Evolutionary conservation across 139 green algal species (phyloP), one percentile per base, ranked within the genome.

Genomic region (Chlamydomonas asymmetrica): DNA sequence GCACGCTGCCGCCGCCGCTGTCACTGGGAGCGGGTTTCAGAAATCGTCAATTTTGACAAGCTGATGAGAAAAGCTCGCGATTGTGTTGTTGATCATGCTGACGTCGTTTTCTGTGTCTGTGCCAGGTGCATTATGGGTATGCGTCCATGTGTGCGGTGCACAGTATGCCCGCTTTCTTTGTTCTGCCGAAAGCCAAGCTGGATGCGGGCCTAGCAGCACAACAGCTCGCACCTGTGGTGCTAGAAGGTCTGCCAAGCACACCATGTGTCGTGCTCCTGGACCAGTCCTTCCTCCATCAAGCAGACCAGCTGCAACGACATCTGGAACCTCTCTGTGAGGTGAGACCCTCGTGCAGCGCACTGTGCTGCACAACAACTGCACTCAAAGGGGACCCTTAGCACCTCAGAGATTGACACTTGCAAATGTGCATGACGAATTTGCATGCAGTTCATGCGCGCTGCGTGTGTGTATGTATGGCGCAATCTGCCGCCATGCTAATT

Each of bases 121-220:
- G 45, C 45, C 45, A 95, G 91, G 54, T 98, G 1, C 95, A 98
- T 71, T 98, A 96, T 77, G 95, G 95, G 34, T 80, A 75, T 10
- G 90, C 95, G 37, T 98, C 93, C 3, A 73, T 98, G 31, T 87
- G 79, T 16, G 70, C 82, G 10, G 80, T 94, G 18, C 89, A 79
- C 3, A 75, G 80, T 3, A 43, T 94, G 41, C 94, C 92, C 31
- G 88, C 91, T 8, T 87, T 88, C 63, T 96, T 93, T 76, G 93
- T 98, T 1, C 93, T 98, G 63, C 89, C 89, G 2, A 71, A 75
- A 60, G 10, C 35, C 3, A 38, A 56, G 1, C 48, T 85, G 3
- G 45, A 83, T 66, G 78, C 79, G 2, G 50, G 34, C 45, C 56
- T 10, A 25, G 41, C 45, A 35, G 63, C 31, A 5, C 29, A 64